A percentile compares a stretch with the other conserved stretches of the same genome.
Evolutionary conservation across 306 rosid species (phyloP).

Genomic region (Carpinus viminea): DNA sequence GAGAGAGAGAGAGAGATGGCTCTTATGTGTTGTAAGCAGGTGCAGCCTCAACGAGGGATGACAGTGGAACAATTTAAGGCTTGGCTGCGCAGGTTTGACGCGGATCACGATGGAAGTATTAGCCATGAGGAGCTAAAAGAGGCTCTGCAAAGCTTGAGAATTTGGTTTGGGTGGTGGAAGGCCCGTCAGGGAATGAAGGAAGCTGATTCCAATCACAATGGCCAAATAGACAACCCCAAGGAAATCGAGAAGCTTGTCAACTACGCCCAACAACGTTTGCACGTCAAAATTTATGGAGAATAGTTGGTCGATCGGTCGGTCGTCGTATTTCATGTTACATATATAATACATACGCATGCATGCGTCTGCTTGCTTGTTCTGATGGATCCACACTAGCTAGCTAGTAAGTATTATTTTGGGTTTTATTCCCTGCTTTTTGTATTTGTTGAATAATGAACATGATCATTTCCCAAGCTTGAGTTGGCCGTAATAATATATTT

Average conservation of each 20-base stretch:
- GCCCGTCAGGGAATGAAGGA: background rate
- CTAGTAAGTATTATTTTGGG: no score
- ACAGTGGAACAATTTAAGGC: constrained; percentile 16
- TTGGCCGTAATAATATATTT: no score
- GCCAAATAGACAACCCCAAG: background rate
- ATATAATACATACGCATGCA: no score
- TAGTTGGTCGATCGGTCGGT: background rate
- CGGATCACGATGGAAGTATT: constrained; percentile 20
- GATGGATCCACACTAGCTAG: no score
- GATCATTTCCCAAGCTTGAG: no score
- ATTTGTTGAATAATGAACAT: no score
- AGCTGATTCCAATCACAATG: background rate
- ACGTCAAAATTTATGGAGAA: background rate
- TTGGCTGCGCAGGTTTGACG: constrained; percentile 27
- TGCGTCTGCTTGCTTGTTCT: no score
- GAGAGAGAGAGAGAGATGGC: background rate
- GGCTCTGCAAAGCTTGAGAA: background rate
- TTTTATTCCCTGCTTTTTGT: no score
- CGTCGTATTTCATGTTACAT: no score
- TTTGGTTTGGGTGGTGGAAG: background rate
- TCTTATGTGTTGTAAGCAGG: background rate
- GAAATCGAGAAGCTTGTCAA: background rate
- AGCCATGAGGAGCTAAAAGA: constrained; percentile 2
- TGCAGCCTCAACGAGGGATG: background rate
- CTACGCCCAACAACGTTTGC: background rate